Conservation (phyloP, 352 stramenopile species). For the Globisporangium carolinianum region DNA sequence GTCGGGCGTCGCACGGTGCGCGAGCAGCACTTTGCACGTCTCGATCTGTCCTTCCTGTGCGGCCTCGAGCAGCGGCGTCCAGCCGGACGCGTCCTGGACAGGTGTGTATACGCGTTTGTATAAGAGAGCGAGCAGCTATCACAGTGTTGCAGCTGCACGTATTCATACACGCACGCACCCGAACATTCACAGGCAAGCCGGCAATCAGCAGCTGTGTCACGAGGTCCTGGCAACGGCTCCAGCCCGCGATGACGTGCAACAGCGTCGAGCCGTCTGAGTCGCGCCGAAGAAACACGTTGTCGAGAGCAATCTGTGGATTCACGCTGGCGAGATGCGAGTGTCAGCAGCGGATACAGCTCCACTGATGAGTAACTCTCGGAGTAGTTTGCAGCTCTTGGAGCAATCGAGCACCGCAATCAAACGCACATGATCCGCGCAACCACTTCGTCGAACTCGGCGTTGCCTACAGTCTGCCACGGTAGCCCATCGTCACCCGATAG, state of each 20-base stretch:
- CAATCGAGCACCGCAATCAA: background rate
- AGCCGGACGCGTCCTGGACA: constrained; percentile 31
- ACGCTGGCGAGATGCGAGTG: constrained; percentile 15
- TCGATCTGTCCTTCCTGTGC: constrained; percentile 47
- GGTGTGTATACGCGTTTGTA: background rate
- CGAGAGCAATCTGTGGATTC: constrained; percentile 25
- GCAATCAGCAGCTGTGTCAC: constrained; percentile 31
- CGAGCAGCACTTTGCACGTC: constrained; percentile 39
- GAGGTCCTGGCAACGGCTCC: constrained; percentile 47
- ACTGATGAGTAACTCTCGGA: background rate
- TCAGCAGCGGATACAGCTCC: background rate
- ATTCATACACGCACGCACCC: constrained; percentile 8
- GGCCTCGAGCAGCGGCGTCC: constrained; percentile 57
- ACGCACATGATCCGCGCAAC: constrained; percentile 49
- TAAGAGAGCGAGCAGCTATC: too few species aligned
- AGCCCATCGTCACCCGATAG: background rate
- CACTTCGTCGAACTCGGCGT: constrained; percentile 37
- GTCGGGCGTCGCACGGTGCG: constrained; percentile 32
- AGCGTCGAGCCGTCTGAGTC: constrained; percentile 45
- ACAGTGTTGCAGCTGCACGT: background rate
- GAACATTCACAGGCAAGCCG: constrained; percentile 28
- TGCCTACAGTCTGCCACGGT: constrained; percentile 23
- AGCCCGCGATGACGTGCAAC: constrained; percentile 46
- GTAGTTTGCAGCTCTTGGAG: background rate
- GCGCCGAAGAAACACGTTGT: constrained; percentile 20